Evolutionary conservation across 1,284 basidiomycete genomes (phyloP), one percentile per base, ranked within the genome.

Genomic region (Chalciporus sp.): DNA sequence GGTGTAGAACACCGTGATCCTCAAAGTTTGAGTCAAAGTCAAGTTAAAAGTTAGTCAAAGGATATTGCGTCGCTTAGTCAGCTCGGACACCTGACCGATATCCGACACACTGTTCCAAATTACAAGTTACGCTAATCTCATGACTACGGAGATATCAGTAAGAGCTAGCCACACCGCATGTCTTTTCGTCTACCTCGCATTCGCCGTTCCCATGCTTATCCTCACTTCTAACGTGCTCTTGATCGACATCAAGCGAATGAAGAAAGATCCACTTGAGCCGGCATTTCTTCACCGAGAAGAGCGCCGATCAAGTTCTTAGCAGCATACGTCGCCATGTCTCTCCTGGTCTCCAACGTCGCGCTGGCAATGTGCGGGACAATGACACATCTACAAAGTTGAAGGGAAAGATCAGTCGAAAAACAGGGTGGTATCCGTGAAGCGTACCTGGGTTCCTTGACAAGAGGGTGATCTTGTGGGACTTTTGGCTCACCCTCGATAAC

Each of bases 401-500:
- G 23, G 23, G 42, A 37, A 42, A 27, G 57, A 40, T 59, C 16
- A 65, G 39, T 14, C 5, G 23, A 6, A 29, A 11, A n/a, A 45
- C 29, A 31, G 39, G 43, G 31, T 26, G 45, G 35, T 4, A 31
- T 45, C 4, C 19, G 20, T 11, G 4, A 68, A 7, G 68, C 82
- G 66, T 61, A 92, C 84, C 83, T 81, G 7, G 86, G 84, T 56
- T 93, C 84, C 61, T 81, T 82, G 35, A 97, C 84, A 42, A 98
- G 72, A 1, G 90, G 86, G 69, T 98, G 94, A 61, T 91, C 86
- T 2, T 75, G 71, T 1, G 72, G 65, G 29, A 98, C 79, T 45
- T 89, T 74, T 0, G 96, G 96, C 71, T 99, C 96, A 29, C 92
- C 93, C 60, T 95, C 93, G 11, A 98, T 85, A 31, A 98, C 96